Percentiles rank a stretch among this genome's conserved stretches.
Evolutionary conservation across 768 basidiomycete species (phyloP).

Genomic region (Dentipellis fragilis): DNA sequence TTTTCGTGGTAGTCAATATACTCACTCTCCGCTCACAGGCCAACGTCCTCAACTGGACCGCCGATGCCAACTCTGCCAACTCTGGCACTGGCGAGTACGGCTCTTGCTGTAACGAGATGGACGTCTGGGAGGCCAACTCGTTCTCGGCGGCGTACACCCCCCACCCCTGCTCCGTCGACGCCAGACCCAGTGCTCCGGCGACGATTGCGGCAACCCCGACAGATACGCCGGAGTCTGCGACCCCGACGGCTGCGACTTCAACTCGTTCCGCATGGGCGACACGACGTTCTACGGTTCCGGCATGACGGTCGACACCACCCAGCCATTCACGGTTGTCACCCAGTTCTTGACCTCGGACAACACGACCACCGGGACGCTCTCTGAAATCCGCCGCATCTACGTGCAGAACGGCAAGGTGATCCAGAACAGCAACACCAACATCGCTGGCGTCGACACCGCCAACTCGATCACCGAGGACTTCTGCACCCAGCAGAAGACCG

Average conservation of each 20-base stretch:
- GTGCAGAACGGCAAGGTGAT: constrained; percentile 43
- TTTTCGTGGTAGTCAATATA: neutral
- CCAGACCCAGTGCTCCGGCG: constrained; percentile 33
- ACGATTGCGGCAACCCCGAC: constrained; percentile 22
- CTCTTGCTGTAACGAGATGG: constrained; percentile 50
- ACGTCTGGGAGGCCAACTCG: constrained; percentile 51
- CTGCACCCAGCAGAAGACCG: constrained; percentile 34
- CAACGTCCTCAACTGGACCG: constrained; percentile 35
- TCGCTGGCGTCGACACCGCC: constrained; percentile 29
- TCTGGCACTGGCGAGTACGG: constrained; percentile 36
- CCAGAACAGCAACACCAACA: constrained; percentile 36
- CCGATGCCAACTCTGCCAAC: constrained; percentile 29
- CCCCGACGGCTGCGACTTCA: constrained; percentile 50
- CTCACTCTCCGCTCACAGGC: constrained; percentile 23
- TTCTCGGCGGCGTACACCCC: constrained; percentile 44
- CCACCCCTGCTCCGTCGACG: constrained; percentile 34
- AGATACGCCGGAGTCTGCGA: constrained; percentile 39
- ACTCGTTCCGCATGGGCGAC: constrained; percentile 48
- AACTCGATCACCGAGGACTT: constrained; percentile 38
- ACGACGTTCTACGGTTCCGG: constrained; percentile 35
- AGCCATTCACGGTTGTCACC: constrained; percentile 43
- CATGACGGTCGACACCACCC: constrained; percentile 37
- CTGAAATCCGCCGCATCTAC: constrained; percentile 43
- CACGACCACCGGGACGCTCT: constrained; percentile 34
- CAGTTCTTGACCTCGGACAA: constrained; percentile 41